A percentile compares a stretch with the other conserved stretches of the same genome.
Evolutionary conservation across 495 filamentous ascomycete genomes (phyloP).

Genomic region (Hyphodiscus hymeniophilus): DNA sequence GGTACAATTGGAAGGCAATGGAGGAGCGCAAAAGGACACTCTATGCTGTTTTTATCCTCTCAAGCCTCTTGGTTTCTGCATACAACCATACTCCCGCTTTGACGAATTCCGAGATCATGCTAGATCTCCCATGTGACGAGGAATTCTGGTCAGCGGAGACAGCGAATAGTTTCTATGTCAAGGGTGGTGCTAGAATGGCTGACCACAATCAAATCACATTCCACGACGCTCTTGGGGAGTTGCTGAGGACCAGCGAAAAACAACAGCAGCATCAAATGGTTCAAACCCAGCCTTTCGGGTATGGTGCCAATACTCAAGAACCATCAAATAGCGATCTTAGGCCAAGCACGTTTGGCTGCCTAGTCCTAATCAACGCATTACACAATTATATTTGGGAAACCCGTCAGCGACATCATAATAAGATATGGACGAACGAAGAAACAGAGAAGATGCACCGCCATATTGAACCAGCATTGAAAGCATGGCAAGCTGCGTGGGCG

Average conservation of each 20-base stretch:
- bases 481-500: slow-evolving; percentile 84
- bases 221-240: slow-evolving; percentile 64
- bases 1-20: slow-evolving; percentile 78
- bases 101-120: slow-evolving; percentile 87
- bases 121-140: slow-evolving; percentile 91
- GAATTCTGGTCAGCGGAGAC: slow-evolving; percentile 83
- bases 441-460: slow-evolving; percentile 95
- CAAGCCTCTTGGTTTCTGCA: slow-evolving; percentile 82
- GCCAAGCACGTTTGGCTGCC: slow-evolving; percentile 90
- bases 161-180: slow-evolving; percentile 65
- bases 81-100: slow-evolving; percentile 88
- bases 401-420: slow-evolving; percentile 79
- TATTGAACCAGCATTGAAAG: slow-evolving; percentile 88
- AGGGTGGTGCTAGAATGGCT: slow-evolving; percentile 59
- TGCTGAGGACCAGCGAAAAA: slow-evolving; percentile 74
- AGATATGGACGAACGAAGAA: slow-evolving; percentile 85
- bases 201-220: slow-evolving; percentile 63
- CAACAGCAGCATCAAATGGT: slow-evolving; percentile 43
- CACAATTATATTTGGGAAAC: slow-evolving; percentile 99
- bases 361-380: slow-evolving; percentile 88
- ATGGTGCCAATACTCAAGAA: slow-evolving; percentile 33
- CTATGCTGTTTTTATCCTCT: slow-evolving; percentile 83
- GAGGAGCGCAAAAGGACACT: slow-evolving; percentile 94
- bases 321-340: slow-evolving; percentile 58
- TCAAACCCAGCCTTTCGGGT: slow-evolving; percentile 40